Conservation (phyloP, 1,284 basidiomycete genomes). For the Fomitopsis schrenkii region DNA sequence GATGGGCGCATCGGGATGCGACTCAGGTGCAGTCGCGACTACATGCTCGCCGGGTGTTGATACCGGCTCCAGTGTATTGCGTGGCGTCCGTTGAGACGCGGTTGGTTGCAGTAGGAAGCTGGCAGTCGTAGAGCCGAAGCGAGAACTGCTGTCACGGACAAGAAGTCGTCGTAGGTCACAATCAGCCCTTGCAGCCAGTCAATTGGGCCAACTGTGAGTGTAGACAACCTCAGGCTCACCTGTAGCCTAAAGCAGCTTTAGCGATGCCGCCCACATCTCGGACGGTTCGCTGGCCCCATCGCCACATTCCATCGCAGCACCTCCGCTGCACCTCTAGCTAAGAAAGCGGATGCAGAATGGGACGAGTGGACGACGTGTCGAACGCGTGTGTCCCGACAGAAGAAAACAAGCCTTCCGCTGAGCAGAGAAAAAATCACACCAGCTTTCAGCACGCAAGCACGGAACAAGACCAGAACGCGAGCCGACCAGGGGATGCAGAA, state of each 20-base stretch:
- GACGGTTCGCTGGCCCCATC: slow-evolving; percentile 41
- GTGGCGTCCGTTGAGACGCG: background rate
- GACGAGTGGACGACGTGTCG: background rate
- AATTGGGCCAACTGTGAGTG: background rate
- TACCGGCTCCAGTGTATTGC: background rate
- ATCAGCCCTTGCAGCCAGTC: background rate
- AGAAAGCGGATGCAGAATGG: background rate
- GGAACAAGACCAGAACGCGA: background rate
- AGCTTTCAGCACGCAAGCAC: no score
- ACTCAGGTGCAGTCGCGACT: background rate
- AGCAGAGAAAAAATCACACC: no score
- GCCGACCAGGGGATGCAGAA: background rate
- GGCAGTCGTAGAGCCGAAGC: background rate
- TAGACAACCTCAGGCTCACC: background rate
- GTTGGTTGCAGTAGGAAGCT: background rate
- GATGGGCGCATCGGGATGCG: background rate
- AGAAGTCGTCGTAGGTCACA: background rate
- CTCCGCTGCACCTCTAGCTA: slow-evolving; percentile 5
- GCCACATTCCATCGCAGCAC: slow-evolving; percentile 51
- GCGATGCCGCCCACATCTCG: slow-evolving; percentile 30
- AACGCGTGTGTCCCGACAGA: background rate
- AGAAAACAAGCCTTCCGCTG: no score
- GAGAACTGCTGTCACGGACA: background rate
- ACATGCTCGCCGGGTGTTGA: background rate
- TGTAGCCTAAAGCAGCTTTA: slow-evolving; percentile 6